Evolutionary conservation across 2,329 filamentous ascomycete genomes (phyloP), one percentile per base, ranked within the genome.

Genomic region (Pseudofabraea citricarpa): DNA sequence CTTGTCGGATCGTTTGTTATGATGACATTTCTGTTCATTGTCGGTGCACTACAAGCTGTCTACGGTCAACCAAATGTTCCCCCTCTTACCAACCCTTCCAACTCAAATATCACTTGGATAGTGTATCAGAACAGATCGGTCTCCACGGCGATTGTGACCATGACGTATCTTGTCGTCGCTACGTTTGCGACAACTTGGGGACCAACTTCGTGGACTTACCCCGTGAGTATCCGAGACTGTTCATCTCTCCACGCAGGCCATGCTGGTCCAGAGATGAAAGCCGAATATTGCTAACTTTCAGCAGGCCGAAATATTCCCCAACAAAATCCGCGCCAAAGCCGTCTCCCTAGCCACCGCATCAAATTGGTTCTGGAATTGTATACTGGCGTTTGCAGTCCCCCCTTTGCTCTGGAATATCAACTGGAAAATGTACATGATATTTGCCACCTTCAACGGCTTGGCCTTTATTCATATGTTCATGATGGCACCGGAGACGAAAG

Each of bases 361-460:
- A 29, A 90, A 90, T 65, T 90, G 86, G 86, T 63, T 83, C 8
- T 68, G 83, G 50, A 90, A 90, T 64, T 90, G 86, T 74, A 0
- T 75, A 0, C 67, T 83, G 3, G 72, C 73, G 10, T 75, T 76
- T 46, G 70, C 64, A 7, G 73, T 75, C 3, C 73, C 73, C 1
- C 73, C 71, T 1, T 57, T 74, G 32, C 54, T 75, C 15, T 68
- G 65, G 60, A 72, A 72, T 43, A 80, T 80, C 57, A 79, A 79
- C 62, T 81, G 68, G 66, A 71, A 75, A 55, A 80, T 80, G 50
- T 90, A 90, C 64, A 77, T 90, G 62, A 72, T 91, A 50, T 91
- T 91, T 57, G 87, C 75, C 10, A 73, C 80, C 13, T 88, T 89
- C 69, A 86, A 85, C 59, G 73, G 73, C 1, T 71, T 72, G 5